phyloP scores from a whole-genome alignment of 495 filamentous ascomycete genomes.

The Ramalina peruviana region DNA sequence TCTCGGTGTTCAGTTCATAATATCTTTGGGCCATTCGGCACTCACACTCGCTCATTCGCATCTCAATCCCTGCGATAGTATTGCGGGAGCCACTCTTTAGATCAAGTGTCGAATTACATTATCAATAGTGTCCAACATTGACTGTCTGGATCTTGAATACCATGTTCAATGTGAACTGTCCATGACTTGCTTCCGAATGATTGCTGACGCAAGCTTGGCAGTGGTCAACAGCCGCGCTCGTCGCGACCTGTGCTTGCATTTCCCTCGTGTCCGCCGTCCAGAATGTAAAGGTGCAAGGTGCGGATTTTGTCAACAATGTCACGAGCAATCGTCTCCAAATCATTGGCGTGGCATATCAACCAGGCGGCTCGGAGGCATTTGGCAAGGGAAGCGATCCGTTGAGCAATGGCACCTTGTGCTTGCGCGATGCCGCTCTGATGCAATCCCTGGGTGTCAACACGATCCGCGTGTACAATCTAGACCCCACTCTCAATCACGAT shows the following conservation, averaged over 20 bases:
- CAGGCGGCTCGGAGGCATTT: slow-evolving; percentile 74
- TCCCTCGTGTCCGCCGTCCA: slow-evolving; percentile 52
- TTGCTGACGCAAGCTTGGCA: not conserved
- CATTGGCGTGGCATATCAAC: slow-evolving; percentile 85
- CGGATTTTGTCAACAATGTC: slow-evolving; percentile 70
- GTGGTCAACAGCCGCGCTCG: not conserved
- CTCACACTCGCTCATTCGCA: too few species aligned
- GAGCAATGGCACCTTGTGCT: slow-evolving; percentile 56
- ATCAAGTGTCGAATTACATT: too few species aligned
- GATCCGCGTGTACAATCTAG: slow-evolving; percentile 87
- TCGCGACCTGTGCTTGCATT: slow-evolving; percentile 19
- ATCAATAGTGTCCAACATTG: too few species aligned
- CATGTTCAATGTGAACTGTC: not conserved
- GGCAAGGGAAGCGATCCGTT: slow-evolving; percentile 52
- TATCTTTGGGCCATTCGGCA: too few species aligned
- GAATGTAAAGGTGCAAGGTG: slow-evolving; percentile 56
- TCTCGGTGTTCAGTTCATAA: too few species aligned
- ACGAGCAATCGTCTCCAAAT: slow-evolving; percentile 76
- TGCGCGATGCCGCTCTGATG: slow-evolving; percentile 86
- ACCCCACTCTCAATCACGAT: slow-evolving; percentile 74
- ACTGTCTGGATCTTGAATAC: too few species aligned
- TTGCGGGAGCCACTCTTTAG: too few species aligned
- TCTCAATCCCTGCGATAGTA: too few species aligned
- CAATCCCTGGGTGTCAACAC: slow-evolving; percentile 78
- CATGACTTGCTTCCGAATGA: not conserved